phyloP scores from a whole-genome alignment of 768 basidiomycete genomes.

The Suillus occidentalis region DNA sequence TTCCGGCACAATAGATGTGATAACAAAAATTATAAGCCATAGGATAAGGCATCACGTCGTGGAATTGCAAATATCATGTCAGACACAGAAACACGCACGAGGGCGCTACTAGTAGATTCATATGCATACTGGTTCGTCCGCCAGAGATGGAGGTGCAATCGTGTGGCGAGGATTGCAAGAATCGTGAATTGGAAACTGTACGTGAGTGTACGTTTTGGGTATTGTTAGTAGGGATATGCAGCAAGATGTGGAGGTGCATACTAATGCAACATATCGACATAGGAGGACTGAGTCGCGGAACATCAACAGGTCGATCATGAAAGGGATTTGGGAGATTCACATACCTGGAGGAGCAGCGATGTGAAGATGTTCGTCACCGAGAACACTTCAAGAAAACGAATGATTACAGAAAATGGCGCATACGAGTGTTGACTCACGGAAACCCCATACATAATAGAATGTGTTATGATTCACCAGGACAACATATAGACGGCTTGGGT shows the following conservation, averaged over 20 bases:
- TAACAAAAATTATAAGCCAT: background rate
- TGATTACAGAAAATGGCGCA: background rate
- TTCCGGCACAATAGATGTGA: no score
- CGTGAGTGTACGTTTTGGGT: background rate
- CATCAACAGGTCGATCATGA: background rate
- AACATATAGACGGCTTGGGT: no score
- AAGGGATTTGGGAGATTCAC: background rate
- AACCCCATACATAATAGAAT: background rate
- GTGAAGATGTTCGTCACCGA: background rate
- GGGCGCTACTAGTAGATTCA: background rate
- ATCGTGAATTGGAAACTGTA: background rate
- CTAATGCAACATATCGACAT: fast-evolving
- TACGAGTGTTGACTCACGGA: background rate
- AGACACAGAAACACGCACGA: background rate
- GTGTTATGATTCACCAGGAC: background rate
- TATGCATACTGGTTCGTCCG: background rate
- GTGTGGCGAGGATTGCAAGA: background rate
- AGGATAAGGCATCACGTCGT: background rate
- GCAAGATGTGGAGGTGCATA: background rate
- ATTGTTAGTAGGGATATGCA: background rate
- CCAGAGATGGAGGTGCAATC: background rate
- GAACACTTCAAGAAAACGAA: background rate
- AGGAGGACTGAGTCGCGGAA: background rate
- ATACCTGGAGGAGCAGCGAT: background rate
- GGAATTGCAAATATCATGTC: background rate